These are phyloP conservation scores for Ramalina intermedia DNA, from an alignment of 495 filamentous ascomycete genomes.

Conservation along the genomic window DNA sequence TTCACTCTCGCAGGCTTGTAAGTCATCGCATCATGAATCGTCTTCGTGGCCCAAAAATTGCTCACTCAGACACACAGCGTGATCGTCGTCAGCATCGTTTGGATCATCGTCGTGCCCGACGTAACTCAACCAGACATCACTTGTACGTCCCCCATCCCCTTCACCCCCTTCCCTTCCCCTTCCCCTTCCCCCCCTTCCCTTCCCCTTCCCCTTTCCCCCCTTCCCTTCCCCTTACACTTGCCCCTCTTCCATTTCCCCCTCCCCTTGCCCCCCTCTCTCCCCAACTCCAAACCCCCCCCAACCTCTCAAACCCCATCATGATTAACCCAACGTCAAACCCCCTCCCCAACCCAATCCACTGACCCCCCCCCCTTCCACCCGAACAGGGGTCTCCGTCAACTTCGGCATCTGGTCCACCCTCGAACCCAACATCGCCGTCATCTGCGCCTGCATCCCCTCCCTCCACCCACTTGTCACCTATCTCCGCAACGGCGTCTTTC, in stretches of 20 bases:
- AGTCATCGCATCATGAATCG: background rate
- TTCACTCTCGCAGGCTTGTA: constrained; percentile 13
- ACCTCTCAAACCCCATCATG: too few species aligned
- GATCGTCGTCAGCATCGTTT: constrained; percentile 9
- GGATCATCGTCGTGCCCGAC: constrained; percentile 11
- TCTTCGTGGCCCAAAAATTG: background rate
- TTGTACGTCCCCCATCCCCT: background rate
- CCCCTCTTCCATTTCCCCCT: too few species aligned
- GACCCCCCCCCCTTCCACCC: too few species aligned
- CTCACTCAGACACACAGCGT: constrained; percentile 7
- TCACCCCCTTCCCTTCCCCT: too few species aligned
- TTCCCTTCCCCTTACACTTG: too few species aligned
- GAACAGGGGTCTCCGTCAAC: constrained; percentile 37
- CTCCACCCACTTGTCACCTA: constrained; percentile 34
- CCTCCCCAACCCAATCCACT: too few species aligned
- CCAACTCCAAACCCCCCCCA: too few species aligned
- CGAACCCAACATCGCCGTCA: constrained; percentile 43
- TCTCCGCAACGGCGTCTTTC: constrained; percentile 14
- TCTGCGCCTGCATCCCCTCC: constrained; percentile 42
- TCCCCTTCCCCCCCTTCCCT: too few species aligned
- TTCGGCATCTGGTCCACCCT: constrained; percentile 43
- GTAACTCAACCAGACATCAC: constrained; percentile 4
- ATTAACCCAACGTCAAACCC: background rate
- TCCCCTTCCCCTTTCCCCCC: too few species aligned
- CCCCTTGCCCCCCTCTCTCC: too few species aligned